Percentiles rank a stretch among this genome's conserved stretches.
phyloP scores from a whole-genome alignment of 306 rosid species.

The Nissolia schottii region DNA sequence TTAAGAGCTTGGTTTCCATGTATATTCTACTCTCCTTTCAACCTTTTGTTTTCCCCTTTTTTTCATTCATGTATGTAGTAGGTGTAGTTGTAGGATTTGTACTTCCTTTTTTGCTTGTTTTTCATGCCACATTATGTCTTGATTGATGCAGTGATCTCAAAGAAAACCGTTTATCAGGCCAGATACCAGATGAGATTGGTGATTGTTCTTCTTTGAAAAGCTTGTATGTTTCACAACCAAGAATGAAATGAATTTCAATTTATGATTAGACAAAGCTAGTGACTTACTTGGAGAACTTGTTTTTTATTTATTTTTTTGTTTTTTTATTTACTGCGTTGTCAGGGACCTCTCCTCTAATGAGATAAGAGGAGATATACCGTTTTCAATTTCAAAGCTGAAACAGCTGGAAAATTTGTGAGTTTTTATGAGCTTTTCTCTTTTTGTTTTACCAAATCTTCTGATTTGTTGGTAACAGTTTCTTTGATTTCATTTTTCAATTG shows the following conservation, averaged over 20 bases:
- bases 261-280: background rate
- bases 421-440: background rate
- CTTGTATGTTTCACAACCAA: slow-evolving; percentile 48
- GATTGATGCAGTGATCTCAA: slow-evolving; percentile 64
- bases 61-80: background rate
- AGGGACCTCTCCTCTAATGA: slow-evolving; percentile 85
- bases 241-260: background rate
- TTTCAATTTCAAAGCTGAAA: slow-evolving; percentile 87
- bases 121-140: background rate
- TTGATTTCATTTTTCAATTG: background rate
- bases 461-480: background rate
- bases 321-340: background rate
- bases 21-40: slow-evolving; percentile 17
- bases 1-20: slow-evolving; percentile 71
- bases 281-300: slow-evolving; percentile 9
- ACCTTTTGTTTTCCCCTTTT: background rate
- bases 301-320: no score
- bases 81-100: background rate
- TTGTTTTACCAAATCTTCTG: background rate
- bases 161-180: slow-evolving; percentile 81
- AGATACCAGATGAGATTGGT: slow-evolving; percentile 99
- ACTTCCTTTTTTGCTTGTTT: background rate
- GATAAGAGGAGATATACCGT: slow-evolving; percentile 88
- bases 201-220: slow-evolving; percentile 67
- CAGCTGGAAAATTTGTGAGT: slow-evolving; percentile 83